These are phyloP conservation scores for Sporobolomyces roseus DNA, from an alignment of 768 basidiomycete genomes.

Conservation along the genomic window DNA sequence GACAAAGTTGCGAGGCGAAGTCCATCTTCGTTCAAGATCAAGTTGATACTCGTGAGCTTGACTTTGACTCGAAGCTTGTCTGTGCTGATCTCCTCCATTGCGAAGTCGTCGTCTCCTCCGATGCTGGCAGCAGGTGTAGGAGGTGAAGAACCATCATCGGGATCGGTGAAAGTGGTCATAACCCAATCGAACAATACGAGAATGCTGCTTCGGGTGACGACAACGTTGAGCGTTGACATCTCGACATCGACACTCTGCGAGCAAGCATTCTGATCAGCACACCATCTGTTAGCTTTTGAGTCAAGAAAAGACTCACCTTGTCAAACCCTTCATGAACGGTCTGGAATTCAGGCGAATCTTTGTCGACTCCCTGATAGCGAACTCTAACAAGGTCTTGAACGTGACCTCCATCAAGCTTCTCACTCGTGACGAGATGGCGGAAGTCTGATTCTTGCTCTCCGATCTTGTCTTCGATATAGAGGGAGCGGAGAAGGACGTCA, in stretches of 20 bases:
- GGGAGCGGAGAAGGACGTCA: constrained; percentile 72
- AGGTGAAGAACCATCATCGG: constrained; percentile 22
- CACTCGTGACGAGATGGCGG: constrained; percentile 44
- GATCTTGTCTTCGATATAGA: constrained; percentile 64
- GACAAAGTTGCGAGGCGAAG: constrained; percentile 76
- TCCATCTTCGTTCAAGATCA: constrained; percentile 69
- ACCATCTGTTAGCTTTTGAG: neutral
- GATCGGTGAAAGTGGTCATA: constrained; percentile 76
- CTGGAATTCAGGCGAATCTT: constrained; percentile 77
- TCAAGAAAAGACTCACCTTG: constrained; percentile 52
- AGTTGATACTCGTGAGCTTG: constrained; percentile 59
- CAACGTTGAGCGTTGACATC: constrained; percentile 85
- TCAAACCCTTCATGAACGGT: constrained; percentile 76
- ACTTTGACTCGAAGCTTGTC: constrained; percentile 75
- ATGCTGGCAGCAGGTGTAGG: constrained; percentile 13
- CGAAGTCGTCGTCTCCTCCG: neutral
- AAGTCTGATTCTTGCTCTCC: constrained; percentile 54
- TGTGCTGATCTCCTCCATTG: constrained; percentile 23
- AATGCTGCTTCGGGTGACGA: constrained; percentile 82
- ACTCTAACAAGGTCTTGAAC: constrained; percentile 67
- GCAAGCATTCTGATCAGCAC: neutral
- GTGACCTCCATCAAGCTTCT: constrained; percentile 41
- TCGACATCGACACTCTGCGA: constrained; percentile 65
- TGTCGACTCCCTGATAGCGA: constrained; percentile 72
- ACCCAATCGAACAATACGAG: constrained; percentile 89